phyloP scores from a whole-genome alignment of 2,329 filamentous ascomycete species.

The Fusarium camptoceras region DNA sequence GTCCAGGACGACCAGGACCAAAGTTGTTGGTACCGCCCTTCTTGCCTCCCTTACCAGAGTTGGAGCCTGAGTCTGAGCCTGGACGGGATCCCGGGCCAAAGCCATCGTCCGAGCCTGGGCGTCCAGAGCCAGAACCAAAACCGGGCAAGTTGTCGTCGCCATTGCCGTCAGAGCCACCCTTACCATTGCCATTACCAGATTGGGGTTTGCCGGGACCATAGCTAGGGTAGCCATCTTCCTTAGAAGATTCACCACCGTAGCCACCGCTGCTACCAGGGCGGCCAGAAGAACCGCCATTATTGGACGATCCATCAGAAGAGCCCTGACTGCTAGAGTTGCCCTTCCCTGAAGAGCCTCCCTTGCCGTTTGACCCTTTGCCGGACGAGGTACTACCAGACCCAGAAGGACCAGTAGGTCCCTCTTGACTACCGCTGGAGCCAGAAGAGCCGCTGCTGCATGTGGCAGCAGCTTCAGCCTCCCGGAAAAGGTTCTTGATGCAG shows the following conservation, averaged over 20 bases:
- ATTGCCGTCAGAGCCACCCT: not conserved
- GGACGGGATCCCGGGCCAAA: not conserved
- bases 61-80: not conserved
- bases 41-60: slow-evolving; percentile 1
- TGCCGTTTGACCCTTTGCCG: not conserved
- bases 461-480: not conserved
- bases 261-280: not conserved
- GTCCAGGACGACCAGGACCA: slow-evolving; percentile 1
- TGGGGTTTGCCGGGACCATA: not conserved
- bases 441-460: not conserved
- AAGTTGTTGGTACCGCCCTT: not conserved
- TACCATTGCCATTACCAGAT: not conserved
- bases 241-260: not conserved
- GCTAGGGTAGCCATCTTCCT: not conserved
- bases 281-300: not conserved
- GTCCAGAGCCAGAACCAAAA: not conserved
- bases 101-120: not conserved
- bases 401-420: not conserved
- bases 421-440: not conserved
- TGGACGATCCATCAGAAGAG: not conserved
- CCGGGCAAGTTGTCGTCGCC: not conserved
- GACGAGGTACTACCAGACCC: not conserved
- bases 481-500: slow-evolving; percentile 12
- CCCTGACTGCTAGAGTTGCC: not conserved
- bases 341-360: not conserved